Evolutionary conservation across 2,329 filamentous ascomycete species (phyloP), one percentile per base, ranked within the genome.

Genomic region (Fusarium austroafricanum): DNA sequence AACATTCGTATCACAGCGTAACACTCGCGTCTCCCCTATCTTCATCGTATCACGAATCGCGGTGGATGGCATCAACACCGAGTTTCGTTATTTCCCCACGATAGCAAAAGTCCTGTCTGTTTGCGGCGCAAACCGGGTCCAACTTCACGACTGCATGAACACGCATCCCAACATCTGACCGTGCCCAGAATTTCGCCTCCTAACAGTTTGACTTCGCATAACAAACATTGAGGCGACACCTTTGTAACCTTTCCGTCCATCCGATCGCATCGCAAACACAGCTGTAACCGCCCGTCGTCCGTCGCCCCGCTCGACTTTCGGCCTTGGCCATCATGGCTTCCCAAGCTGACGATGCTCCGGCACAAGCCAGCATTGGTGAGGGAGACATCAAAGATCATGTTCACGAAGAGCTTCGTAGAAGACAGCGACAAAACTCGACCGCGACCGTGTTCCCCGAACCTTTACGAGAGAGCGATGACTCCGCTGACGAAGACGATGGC

Each of bases 401-500:
- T 12, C 78, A 77, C 52, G 80, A 78, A 57, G 86, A 79, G 70
- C 79, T 85, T 17, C 80, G 80, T 33, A 84, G 82, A 75, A 82
- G 77, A 61, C 79, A 79, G 40, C 79, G 75, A 33, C 79, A 79
- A 65, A 79, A 80, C 33, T 72, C 76, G 17, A 76, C 73, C 11
- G 67, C 80, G 4, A 80, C 79, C 14, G 60, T 75, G 42, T 80
- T 88, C 8, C 86, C 86, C 14, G 86, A 87, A 23, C 83, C 82
- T 18, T 76, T 89, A 37, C 83, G 81, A 73, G 81, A 83, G 42
- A 82, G 79, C 65, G 84, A 86, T 60, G 80, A 80, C n/a, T 80
- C 80, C 18, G 79, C 76, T 31, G 84, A 86, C 44, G 83, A 87
- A 70, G 83, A 85, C 37, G 79, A 83, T 42, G 69, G 79, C 6